Conservation (phyloP, 305 asterid genomes). For the Plantago rigida region DNA sequence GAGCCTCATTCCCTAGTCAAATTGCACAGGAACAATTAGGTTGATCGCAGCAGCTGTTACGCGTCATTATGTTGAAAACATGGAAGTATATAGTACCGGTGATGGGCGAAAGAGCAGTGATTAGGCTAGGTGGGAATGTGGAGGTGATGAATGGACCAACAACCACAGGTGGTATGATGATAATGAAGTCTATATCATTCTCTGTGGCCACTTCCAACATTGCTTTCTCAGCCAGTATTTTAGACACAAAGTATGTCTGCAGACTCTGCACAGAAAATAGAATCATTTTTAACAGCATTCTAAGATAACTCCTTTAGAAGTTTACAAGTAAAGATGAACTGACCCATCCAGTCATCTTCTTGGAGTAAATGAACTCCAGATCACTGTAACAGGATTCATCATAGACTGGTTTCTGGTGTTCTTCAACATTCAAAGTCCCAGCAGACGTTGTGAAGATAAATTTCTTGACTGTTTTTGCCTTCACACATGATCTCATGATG, state of each 20-base stretch:
- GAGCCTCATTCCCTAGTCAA: slow-evolving; percentile 57
- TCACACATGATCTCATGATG: slow-evolving; percentile 69
- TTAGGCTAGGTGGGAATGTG: slow-evolving; percentile 74
- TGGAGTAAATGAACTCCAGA: slow-evolving; percentile 62
- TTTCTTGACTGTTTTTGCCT: slow-evolving; percentile 70
- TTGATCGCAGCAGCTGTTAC: background rate
- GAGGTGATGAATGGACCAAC: slow-evolving; percentile 78
- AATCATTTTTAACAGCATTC: background rate
- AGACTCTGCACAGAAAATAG: slow-evolving; percentile 26
- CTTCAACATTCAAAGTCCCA: slow-evolving; percentile 65
- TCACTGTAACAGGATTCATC: slow-evolving; percentile 74
- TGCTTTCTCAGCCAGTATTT: slow-evolving; percentile 71
- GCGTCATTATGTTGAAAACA: background rate
- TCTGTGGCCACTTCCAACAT: slow-evolving; percentile 58
- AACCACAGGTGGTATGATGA: slow-evolving; percentile 74
- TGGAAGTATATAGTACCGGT: slow-evolving; percentile 37
- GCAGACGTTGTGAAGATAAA: slow-evolving; percentile 80
- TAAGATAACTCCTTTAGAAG: background rate
- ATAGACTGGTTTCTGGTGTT: slow-evolving; percentile 43
- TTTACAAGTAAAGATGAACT: slow-evolving; percentile 3
- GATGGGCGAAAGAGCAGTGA: slow-evolving; percentile 74
- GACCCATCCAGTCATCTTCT: slow-evolving; percentile 94
- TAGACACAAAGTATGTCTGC: slow-evolving; percentile 89
- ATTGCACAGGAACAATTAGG: slow-evolving; percentile 10
- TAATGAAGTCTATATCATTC: slow-evolving; percentile 51